These are phyloP conservation scores for Cicer pinnatifidum DNA, from an alignment of 306 rosid species.

Conservation along the genomic window DNA sequence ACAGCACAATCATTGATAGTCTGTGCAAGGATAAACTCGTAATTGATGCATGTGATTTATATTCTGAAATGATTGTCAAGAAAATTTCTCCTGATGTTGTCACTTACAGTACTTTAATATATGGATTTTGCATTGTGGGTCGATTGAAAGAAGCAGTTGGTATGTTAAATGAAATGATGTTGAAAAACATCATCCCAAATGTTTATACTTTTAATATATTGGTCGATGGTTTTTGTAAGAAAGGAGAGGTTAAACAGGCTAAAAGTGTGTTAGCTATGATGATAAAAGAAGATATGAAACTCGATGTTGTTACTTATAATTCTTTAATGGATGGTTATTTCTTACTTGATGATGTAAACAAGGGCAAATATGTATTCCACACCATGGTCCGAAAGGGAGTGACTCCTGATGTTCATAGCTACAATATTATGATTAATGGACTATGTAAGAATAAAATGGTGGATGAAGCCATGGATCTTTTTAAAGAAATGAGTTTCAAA, in stretches of 20 bases:
- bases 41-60: background rate
- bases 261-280: slow-evolving; percentile 9
- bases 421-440: background rate
- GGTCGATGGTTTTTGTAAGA: slow-evolving; percentile 9
- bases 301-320: background rate
- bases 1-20: background rate
- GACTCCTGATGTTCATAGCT: background rate
- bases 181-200: too few species aligned
- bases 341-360: background rate
- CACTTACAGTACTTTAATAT: background rate
- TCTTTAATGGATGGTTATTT: slow-evolving; percentile 38
- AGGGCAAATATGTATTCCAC: slow-evolving; percentile 22
- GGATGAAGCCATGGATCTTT: slow-evolving; percentile 40
- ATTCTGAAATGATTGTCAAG: background rate
- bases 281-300: background rate
- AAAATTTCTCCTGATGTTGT: slow-evolving; percentile 1
- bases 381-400: slow-evolving; percentile 3
- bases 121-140: slow-evolving; percentile 7
- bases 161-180: background rate
- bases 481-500: slow-evolving; percentile 6
- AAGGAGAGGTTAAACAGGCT: slow-evolving; percentile 1
- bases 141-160: background rate
- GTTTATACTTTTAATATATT: too few species aligned
- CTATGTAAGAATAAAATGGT: slow-evolving; percentile 5
- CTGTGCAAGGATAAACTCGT: background rate